These are phyloP conservation scores for Sporothrix mexicana DNA, from an alignment of 2,329 filamentous ascomycete species.

Conservation along the genomic window DNA sequence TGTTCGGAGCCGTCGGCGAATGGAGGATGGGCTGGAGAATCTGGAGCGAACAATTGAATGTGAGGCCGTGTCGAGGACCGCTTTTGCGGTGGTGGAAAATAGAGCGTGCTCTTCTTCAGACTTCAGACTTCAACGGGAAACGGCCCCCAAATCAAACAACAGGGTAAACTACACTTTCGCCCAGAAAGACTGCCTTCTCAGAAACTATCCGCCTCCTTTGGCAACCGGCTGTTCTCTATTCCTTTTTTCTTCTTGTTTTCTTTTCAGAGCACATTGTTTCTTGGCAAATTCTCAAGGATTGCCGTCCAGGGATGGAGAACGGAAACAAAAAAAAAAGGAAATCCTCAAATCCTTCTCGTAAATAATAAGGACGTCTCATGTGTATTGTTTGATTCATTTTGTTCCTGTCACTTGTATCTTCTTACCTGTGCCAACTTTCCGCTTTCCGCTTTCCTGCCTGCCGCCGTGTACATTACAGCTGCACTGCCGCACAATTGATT, in stretches of 20 bases:
- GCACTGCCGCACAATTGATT: background rate
- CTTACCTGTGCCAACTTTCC: too few species aligned
- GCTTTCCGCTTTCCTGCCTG: too few species aligned
- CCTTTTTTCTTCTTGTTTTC: background rate
- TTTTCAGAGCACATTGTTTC: too few species aligned
- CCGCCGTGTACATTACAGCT: too few species aligned
- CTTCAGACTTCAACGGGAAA: constrained; percentile 10
- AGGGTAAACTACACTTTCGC: background rate
- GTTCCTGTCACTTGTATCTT: too few species aligned
- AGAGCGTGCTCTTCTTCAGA: background rate
- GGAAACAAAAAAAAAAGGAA: too few species aligned
- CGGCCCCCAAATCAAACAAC: background rate
- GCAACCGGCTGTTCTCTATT: background rate
- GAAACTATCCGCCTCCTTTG: background rate
- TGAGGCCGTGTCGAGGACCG: too few species aligned
- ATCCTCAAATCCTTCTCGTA: background rate
- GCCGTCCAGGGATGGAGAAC: background rate
- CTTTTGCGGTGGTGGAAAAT: too few species aligned
- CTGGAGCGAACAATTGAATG: too few species aligned
- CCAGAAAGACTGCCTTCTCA: background rate
- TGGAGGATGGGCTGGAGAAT: background rate
- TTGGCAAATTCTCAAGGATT: background rate
- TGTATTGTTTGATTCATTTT: too few species aligned
- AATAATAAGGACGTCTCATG: background rate
- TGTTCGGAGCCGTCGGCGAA: constrained; percentile 21